phyloP scores from a whole-genome alignment of 2,329 filamentous ascomycete species.

The Xylaria arbuscula region DNA sequence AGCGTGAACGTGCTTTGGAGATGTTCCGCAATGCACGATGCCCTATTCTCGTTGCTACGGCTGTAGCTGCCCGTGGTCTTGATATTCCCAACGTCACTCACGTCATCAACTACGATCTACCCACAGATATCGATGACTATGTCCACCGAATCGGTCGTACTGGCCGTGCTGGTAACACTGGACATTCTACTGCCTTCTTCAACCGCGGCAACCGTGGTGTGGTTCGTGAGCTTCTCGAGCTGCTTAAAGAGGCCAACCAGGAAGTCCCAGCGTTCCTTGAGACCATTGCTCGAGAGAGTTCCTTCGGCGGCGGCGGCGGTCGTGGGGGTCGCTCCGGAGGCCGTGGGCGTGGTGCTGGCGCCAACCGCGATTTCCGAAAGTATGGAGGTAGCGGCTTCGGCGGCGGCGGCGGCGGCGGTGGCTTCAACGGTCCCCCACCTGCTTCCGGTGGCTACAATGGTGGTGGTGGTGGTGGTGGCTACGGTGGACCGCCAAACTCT shows the following conservation, averaged over 20 bases:
- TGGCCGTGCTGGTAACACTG: constrained; percentile 98
- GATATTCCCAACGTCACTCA: constrained; percentile 98
- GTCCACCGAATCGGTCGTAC: constrained; percentile 99
- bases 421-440: constrained; percentile 51
- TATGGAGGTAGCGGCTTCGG: constrained; percentile 60
- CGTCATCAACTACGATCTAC: constrained; percentile 99
- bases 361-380: constrained; percentile 92
- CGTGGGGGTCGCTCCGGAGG: constrained; percentile 72
- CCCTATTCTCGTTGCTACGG: constrained; percentile 96
- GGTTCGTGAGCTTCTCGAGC: constrained; percentile 94
- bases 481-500: constrained; percentile 11
- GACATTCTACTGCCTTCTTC: constrained; percentile 98
- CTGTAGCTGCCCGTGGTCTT: constrained; percentile 88
- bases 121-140: constrained; percentile 98
- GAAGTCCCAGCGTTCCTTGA: constrained; percentile 94
- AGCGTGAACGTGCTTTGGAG: constrained; percentile 97
- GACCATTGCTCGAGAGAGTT: constrained; percentile 94
- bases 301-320: constrained; percentile 78
- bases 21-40: constrained; percentile 97
- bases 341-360: constrained; percentile 74
- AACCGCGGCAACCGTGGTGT: constrained; percentile 99
- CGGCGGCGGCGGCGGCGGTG: constrained; percentile 55
- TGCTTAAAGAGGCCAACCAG: constrained; percentile 98
- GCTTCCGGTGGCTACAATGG: constrained; percentile 59
- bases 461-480: constrained; percentile 53